phyloP scores from a whole-genome alignment of 352 stramenopile species.

The Phytophthora sansomeana region DNA sequence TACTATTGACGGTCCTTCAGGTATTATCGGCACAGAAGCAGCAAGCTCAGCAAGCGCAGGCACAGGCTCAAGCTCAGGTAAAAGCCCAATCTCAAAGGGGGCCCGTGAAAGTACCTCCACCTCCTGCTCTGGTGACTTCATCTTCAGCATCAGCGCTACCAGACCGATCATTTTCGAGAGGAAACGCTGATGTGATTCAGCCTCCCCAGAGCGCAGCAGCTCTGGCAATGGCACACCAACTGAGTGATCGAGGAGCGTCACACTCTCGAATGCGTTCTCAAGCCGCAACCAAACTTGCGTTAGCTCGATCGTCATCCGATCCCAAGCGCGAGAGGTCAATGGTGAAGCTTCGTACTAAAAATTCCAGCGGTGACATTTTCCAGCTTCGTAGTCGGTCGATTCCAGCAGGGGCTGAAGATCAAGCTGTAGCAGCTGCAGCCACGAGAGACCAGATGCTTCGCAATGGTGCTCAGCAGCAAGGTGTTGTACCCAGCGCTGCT shows the following conservation, averaged over 20 bases:
- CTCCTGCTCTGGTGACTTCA: slow-evolving; percentile 38
- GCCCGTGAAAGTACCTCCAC: slow-evolving; percentile 19
- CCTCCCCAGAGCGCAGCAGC: slow-evolving; percentile 32
- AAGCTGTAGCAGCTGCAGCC: slow-evolving; percentile 29
- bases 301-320: slow-evolving; percentile 79
- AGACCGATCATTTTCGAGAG: slow-evolving; percentile 23
- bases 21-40: slow-evolving; percentile 64
- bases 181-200: slow-evolving; percentile 23
- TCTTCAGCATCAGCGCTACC: slow-evolving; percentile 39
- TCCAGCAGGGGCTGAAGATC: slow-evolving; percentile 30
- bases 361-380: slow-evolving; percentile 60
- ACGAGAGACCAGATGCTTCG: slow-evolving; percentile 29
- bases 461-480: slow-evolving; percentile 26
- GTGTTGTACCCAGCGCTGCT: slow-evolving; percentile 21
- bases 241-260: slow-evolving; percentile 41
- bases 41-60: slow-evolving; percentile 41
- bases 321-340: slow-evolving; percentile 75
- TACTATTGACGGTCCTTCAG: slow-evolving; percentile 70
- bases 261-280: slow-evolving; percentile 51
- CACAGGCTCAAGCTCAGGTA: slow-evolving; percentile 19
- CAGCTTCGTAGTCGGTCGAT: slow-evolving; percentile 52
- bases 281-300: slow-evolving; percentile 70
- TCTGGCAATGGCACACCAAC: slow-evolving; percentile 35
- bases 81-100: slow-evolving; percentile 31
- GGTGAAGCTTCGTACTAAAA: slow-evolving; percentile 69